These are phyloP conservation scores for Croton setiger DNA, from an alignment of 441 rosid genomes.

Conservation along the genomic window DNA sequence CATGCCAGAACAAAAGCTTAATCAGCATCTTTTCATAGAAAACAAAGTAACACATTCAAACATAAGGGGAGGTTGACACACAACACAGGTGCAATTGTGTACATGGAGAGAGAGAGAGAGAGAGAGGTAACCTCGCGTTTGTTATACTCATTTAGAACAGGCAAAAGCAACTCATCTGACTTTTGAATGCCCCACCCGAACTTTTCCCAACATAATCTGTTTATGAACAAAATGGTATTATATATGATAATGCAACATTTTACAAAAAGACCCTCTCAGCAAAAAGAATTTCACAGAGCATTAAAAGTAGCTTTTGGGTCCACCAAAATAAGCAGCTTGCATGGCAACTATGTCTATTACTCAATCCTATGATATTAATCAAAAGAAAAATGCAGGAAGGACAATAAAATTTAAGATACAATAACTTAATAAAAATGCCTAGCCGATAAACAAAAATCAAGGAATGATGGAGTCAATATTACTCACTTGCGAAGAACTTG, in stretches of 20 bases:
- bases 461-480: slow-evolving; percentile 19
- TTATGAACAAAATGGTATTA: slow-evolving; percentile 16
- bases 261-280: not conserved
- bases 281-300: not conserved
- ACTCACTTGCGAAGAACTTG: slow-evolving; percentile 74
- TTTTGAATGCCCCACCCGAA: slow-evolving; percentile 86
- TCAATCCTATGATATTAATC: not conserved
- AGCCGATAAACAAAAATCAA: not conserved
- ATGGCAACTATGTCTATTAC: not conserved
- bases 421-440: not conserved
- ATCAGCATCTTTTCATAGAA: slow-evolving; percentile 18
- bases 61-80: not conserved
- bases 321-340: not conserved
- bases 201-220: slow-evolving; percentile 93
- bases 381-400: not conserved
- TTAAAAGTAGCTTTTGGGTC: not conserved
- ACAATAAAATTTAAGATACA: not conserved
- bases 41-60: not conserved
- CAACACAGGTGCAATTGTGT: not conserved
- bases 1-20: slow-evolving; percentile 21
- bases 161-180: slow-evolving; percentile 77
- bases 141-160: slow-evolving; percentile 85
- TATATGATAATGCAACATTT: not conserved
- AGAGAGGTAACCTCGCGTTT: slow-evolving; percentile 68
- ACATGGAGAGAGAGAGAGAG: not conserved